phyloP scores from a whole-genome alignment of 441 rosid genomes.

The Gossypium davidsonii region DNA sequence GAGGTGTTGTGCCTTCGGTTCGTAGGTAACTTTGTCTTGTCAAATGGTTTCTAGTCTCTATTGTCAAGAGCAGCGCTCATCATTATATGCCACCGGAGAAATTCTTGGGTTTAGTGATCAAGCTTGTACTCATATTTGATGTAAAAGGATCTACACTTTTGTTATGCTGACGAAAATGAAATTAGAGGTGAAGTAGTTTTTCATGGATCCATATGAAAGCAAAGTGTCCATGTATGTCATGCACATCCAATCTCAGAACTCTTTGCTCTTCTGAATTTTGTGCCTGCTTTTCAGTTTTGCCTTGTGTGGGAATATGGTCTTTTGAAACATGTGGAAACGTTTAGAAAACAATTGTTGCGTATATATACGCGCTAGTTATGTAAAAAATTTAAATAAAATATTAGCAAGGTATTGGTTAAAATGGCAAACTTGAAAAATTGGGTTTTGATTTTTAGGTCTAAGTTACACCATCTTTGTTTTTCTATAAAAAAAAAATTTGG shows the following conservation, averaged over 20 bases:
- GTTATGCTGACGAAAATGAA: background rate
- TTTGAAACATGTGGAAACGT: background rate
- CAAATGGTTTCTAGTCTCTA: background rate
- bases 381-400: no score
- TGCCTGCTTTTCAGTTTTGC: background rate
- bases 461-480: no score
- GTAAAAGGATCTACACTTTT: background rate
- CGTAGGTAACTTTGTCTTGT: constrained; percentile 40
- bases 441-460: no score
- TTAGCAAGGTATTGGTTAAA: no score
- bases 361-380: no score
- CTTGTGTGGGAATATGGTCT: background rate
- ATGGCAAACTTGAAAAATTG: no score
- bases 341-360: background rate
- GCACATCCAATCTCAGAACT: background rate
- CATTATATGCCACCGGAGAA: constrained; percentile 11
- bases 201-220: background rate
- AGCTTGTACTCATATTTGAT: background rate
- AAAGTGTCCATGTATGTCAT: background rate
- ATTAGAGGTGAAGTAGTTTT: background rate
- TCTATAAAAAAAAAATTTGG: no score
- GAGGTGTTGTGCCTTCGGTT: constrained; percentile 69
- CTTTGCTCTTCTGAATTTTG: background rate
- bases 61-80: background rate
- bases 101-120: background rate